Conservation (phyloP, 768 basidiomycete genomes). For the Trametes cinnabarina region DNA sequence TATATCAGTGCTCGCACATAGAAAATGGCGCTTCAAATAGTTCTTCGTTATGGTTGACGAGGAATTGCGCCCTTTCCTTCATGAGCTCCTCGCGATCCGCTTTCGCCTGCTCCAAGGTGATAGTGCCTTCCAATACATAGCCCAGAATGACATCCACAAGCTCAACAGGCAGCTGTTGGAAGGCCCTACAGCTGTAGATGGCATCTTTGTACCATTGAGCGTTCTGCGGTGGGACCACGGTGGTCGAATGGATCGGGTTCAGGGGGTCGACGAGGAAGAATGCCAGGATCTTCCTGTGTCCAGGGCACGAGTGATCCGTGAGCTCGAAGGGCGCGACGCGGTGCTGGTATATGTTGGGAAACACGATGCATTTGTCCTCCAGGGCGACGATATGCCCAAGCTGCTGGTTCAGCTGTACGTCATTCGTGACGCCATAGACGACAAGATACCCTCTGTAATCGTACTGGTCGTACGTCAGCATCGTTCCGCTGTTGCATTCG, state of each 20-base stretch:
- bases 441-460: background rate
- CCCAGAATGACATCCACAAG: slow-evolving; percentile 17
- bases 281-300: slow-evolving; percentile 39
- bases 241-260: slow-evolving; percentile 30
- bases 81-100: slow-evolving; percentile 19
- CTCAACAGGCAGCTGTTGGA: slow-evolving; percentile 22
- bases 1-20: slow-evolving; percentile 18
- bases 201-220: slow-evolving; percentile 23
- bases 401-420: slow-evolving; percentile 17
- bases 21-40: slow-evolving; percentile 16
- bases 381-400: slow-evolving; percentile 31
- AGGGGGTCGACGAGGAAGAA: slow-evolving; percentile 40
- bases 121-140: slow-evolving; percentile 6
- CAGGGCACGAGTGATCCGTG: slow-evolving; percentile 31
- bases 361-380: slow-evolving; percentile 31
- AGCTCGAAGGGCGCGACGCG: slow-evolving; percentile 36
- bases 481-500: background rate
- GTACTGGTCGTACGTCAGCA: background rate
- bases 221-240: slow-evolving; percentile 34
- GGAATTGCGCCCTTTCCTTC: slow-evolving; percentile 21
- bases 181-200: background rate
- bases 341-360: slow-evolving; percentile 41
- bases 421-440: background rate
- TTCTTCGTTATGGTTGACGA: slow-evolving; percentile 2
- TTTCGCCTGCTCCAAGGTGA: slow-evolving; percentile 14